These are phyloP conservation scores for Termitomyces bulborhizus DNA, from an alignment of 768 basidiomycete genomes.

Conservation along the genomic window DNA sequence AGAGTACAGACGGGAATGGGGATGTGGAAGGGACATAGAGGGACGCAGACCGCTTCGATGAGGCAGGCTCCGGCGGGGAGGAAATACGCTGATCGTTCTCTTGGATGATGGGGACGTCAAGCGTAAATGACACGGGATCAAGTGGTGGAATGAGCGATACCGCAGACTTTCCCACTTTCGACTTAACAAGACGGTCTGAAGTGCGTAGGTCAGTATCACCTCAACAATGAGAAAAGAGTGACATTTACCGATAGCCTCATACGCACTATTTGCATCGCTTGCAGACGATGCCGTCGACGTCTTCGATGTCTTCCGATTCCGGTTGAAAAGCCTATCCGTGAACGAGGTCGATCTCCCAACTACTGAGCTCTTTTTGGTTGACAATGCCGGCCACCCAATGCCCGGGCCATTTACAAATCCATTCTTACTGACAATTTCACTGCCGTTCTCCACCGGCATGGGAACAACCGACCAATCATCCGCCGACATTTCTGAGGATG, in stretches of 20 bases:
- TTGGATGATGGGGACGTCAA: conserved; percentile 12
- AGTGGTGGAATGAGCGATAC: conserved; percentile 17
- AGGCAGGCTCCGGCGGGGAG: conserved; percentile 14
- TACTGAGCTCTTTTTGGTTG: conserved; percentile 45
- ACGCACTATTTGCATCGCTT: conserved; percentile 26
- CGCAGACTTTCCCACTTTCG: conserved; percentile 13
- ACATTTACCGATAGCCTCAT: conserved; percentile 35
- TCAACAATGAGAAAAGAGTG: not conserved
- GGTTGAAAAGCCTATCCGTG: conserved; percentile 53
- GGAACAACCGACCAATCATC: conserved; percentile 60
- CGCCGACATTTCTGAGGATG: conserved; percentile 57
- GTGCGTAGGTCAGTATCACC: not conserved
- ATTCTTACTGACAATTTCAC: not conserved
- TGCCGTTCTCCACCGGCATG: conserved; percentile 47
- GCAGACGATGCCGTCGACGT: conserved; percentile 33
- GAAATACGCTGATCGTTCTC: conserved; percentile 8
- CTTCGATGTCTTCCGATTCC: conserved; percentile 50
- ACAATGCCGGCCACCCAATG: conserved; percentile 41
- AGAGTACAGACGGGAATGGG: conserved; percentile 13
- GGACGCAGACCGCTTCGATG: conserved; percentile 16
- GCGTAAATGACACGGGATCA: conserved; percentile 16
- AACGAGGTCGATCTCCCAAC: conserved; percentile 50
- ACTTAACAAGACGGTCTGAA: conserved; percentile 14
- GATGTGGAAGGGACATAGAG: conserved; percentile 13
- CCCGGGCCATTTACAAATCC: conserved; percentile 21